phyloP scores from a whole-genome alignment of 768 basidiomycete species.

The Tricholoma furcatifolium region DNA sequence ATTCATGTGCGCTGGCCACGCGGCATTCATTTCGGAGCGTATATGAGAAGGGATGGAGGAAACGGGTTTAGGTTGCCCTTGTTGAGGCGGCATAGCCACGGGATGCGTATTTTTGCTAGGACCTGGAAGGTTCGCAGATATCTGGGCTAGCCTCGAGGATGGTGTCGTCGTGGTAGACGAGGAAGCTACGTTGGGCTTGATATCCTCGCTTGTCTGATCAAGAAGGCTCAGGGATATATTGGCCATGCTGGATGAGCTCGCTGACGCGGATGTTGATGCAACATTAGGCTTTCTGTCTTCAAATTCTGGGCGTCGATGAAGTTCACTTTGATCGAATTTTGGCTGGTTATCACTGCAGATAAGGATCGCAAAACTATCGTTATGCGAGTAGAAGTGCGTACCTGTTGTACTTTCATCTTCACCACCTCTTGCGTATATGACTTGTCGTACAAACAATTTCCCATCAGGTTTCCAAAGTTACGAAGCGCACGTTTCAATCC shows the following conservation, averaged over 20 bases:
- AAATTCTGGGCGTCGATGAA: constrained; percentile 73
- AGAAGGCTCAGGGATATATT: not conserved
- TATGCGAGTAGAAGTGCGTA: constrained; percentile 37
- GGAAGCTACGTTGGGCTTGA: constrained; percentile 3
- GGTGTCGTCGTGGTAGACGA: not conserved
- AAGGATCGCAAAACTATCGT: not conserved
- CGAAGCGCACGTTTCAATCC: constrained; percentile 87
- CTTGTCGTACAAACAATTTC: constrained; percentile 98
- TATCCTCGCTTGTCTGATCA: not conserved
- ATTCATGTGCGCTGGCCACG: constrained; percentile 11
- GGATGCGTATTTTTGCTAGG: constrained; percentile 11
- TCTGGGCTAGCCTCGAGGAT: constrained; percentile 15
- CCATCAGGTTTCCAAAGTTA: constrained; percentile 92
- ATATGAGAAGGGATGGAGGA: constrained; percentile 40
- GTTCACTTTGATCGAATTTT: constrained; percentile 64
- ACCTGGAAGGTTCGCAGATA: constrained; percentile 1
- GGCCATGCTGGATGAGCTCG: constrained; percentile 14
- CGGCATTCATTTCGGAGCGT: constrained; percentile 24
- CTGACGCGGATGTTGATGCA: not conserved
- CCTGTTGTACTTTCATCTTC: constrained; percentile 84
- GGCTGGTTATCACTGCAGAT: constrained; percentile 33
- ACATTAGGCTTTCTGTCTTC: constrained; percentile 35
- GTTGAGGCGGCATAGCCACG: constrained; percentile 10
- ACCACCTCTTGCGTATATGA: constrained; percentile 77
- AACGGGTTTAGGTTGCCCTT: constrained; percentile 24